Conservation (phyloP, 2,329 filamentous ascomycete species). For the Plenodomus tracheiphilus region DNA sequence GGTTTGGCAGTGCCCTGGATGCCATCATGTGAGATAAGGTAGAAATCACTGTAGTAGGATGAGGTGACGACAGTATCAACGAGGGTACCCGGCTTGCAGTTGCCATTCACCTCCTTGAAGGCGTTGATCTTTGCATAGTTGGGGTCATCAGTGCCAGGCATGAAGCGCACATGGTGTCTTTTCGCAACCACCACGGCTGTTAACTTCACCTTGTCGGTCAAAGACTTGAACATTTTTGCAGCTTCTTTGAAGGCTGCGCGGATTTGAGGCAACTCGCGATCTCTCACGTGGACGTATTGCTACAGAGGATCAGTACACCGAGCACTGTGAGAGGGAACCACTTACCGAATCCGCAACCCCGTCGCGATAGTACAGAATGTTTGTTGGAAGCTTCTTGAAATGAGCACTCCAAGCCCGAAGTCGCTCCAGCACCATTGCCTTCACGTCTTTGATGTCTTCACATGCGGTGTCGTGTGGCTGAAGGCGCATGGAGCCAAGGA, state of each 20-base stretch:
- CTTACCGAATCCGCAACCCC: slow-evolving; percentile 13
- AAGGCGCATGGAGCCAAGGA: slow-evolving; percentile 42
- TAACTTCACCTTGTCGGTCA: slow-evolving; percentile 25
- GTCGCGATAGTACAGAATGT: slow-evolving; percentile 22
- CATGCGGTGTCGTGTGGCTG: slow-evolving; percentile 22
- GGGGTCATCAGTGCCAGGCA: neutral
- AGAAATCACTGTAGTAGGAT: slow-evolving; percentile 41
- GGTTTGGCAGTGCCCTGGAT: slow-evolving; percentile 37
- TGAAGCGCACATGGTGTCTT: slow-evolving; percentile 46
- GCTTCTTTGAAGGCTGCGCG: slow-evolving; percentile 16
- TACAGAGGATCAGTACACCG: neutral
- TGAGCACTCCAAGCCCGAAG: neutral
- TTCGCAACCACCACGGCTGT: slow-evolving; percentile 44
- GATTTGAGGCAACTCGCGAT: slow-evolving; percentile 34
- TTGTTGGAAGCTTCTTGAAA: neutral
- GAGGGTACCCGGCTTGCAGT: slow-evolving; percentile 32
- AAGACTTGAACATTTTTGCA: slow-evolving; percentile 20
- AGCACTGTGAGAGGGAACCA: neutral
- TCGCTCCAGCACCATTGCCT: slow-evolving; percentile 3
- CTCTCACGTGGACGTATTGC: slow-evolving; percentile 10
- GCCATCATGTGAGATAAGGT: slow-evolving; percentile 37
- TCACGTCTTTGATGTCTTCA: slow-evolving; percentile 3
- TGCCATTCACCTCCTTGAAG: slow-evolving; percentile 19
- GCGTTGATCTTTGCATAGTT: neutral
- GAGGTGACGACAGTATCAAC: slow-evolving; percentile 36